Evolutionary conservation across 1,139 yeast genomes (phyloP), one percentile per base, ranked within the genome.

Genomic region (Yamadazyma kanchanaburiensis): DNA sequence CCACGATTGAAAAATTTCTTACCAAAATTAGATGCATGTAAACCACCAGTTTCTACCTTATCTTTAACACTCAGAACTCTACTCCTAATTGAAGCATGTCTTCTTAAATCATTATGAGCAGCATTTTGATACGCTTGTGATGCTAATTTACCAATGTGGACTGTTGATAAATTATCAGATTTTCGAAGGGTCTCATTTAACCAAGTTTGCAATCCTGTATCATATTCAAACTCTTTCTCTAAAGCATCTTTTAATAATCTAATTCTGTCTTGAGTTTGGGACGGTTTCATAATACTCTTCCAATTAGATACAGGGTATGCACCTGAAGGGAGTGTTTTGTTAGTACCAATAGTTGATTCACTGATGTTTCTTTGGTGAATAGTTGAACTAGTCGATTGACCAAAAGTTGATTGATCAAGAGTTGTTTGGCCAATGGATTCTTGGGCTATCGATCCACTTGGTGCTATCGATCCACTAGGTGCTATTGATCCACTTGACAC

Each of bases 121-220:
- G 74, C 74, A 48, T 67, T 67, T 39, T 63, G 70, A 40, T 68
- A 68, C 3, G 73, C 74, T 28, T 63, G 64, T 5, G 70, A 53
- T 1, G 74, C 74, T 25, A 68, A 57, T 28, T 58, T 56, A 3
- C 74, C 74, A 35, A 68, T 65, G 38, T 65, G 73, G 27, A 68
- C 65, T 30, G 48, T 57, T 5, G 66, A 47, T 6, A 60, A 45
- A 19, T 46, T 50, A 26, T 64, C 61, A 0, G 65, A 52, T 36
- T 49, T 58, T 37, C 58, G 63, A 32, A 68, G 51, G 1, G 69
- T 61, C 25, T 55, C 69, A 33, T 46, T 36, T 6, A 74, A 50
- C 79, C 79, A 74, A n/a, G 55, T 50, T 24, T 58, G 62, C 15
- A 74, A 51, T 1, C 78, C 78, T 0, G 75, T 58, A 21, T 69